These are phyloP conservation scores for Rhizopus delemar DNA, from an alignment of 371 early-diverging fungal species.

Conservation along the genomic window DNA sequence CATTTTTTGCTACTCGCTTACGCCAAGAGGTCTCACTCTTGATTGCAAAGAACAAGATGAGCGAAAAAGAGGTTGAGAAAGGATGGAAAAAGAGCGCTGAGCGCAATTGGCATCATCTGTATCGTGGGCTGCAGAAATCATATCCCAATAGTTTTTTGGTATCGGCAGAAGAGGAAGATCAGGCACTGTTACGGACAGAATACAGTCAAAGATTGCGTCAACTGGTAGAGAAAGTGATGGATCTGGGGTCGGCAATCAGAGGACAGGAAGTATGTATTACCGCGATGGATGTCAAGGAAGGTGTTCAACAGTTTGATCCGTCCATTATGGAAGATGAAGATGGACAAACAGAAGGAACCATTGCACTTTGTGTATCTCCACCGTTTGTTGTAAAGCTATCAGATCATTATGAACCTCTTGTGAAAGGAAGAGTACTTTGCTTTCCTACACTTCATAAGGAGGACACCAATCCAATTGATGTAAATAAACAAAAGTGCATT, in stretches of 20 bases:
- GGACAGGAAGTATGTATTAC: constrained; percentile 49
- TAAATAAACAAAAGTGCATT: not conserved
- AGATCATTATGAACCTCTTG: constrained; percentile 27
- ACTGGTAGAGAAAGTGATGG: constrained; percentile 38
- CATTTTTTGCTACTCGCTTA: constrained; percentile 31
- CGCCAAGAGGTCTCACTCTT: constrained; percentile 41
- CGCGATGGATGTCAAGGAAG: constrained; percentile 38
- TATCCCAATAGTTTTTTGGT: constrained; percentile 34
- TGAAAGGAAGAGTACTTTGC: constrained; percentile 50
- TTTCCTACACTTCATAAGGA: constrained; percentile 7
- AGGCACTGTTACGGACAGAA: constrained; percentile 22
- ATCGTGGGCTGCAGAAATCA: constrained; percentile 40
- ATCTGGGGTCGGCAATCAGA: constrained; percentile 46
- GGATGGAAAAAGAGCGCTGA: constrained; percentile 17
- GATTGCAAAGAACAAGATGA: constrained; percentile 10
- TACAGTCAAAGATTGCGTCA: constrained; percentile 34
- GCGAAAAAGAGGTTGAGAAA: constrained; percentile 9
- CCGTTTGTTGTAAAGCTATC: constrained; percentile 42
- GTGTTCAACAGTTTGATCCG: constrained; percentile 36
- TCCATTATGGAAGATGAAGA: constrained; percentile 45
- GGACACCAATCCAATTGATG: not conserved
- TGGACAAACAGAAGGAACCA: constrained; percentile 33
- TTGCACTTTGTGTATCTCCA: constrained; percentile 50
- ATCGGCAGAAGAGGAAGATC: constrained; percentile 10
- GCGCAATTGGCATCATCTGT: constrained; percentile 40